Evolutionary conservation across 2,329 filamentous ascomycete genomes (phyloP), one percentile per base, ranked within the genome.

Genomic region (Aureobasidium vineae): DNA sequence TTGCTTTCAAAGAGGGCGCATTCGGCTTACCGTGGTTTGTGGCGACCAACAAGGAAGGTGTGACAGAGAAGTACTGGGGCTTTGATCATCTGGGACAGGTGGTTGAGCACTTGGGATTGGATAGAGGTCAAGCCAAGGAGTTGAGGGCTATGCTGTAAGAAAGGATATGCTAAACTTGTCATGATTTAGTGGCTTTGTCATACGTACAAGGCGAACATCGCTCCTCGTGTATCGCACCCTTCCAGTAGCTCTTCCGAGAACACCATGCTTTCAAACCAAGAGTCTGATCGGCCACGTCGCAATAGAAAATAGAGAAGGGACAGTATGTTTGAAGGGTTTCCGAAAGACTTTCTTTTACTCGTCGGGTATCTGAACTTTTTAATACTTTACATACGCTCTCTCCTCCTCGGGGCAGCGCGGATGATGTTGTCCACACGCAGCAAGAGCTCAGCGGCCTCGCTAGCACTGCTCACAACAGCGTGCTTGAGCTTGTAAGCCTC

Each of bases 401-500:
- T 85, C 80, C 86, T 88, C 77, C 95, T 85, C 63, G 95, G 95
- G 63, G 95, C 95, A 61, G 92, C 91, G 69, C 94, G 89, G 77
- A 99, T 98, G 78, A 99, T 99, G 79, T 98, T 95, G 81, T 99
- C 95, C 63, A 99, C 95, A 76, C 95, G 87, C 71, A 99, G 83
- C 70, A 99, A 85, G 70, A 98, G 92, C 86, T 99, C 95, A 71
- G 95, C 93, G 69, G 95, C 95, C 81, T 99, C 95, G 67, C 92
- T 96, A 26, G 95, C 95, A 69, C 92, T 97, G 63, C 90, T 96
- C 61, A 99, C 95, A 65, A 99, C 95, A n/a, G 95, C 95, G 77
- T 88, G 90, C 86, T 99, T 99, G 77, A 99, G 82, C 85, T 99
- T 99, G 84, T 97, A 98, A 79, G 92, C 96, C 82, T 99, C 95